phyloP scores from a whole-genome alignment of 163 green algal species.

The Chlorella variabilis region DNA sequence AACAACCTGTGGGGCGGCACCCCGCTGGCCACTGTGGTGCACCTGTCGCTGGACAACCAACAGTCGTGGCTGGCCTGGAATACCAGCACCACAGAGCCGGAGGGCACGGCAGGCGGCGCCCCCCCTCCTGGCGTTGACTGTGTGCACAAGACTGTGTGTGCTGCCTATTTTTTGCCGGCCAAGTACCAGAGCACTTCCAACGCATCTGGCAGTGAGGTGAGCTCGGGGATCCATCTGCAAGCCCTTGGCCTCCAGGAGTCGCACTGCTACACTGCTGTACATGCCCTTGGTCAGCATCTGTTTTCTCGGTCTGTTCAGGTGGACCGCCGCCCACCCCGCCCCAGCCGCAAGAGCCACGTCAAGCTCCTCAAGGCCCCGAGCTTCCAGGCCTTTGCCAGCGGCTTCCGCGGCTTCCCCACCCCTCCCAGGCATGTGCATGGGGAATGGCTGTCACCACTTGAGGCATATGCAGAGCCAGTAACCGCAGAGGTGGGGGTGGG shows the following conservation, averaged over 20 bases:
- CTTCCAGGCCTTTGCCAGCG: conserved; percentile 10
- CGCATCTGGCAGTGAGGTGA: neutral
- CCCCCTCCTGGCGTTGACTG: neutral
- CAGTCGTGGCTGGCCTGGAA: conserved; percentile 15
- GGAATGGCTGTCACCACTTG: too few species aligned
- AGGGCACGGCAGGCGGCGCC: too few species aligned
- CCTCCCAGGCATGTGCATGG: neutral
- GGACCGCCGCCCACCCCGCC: conserved; percentile 28
- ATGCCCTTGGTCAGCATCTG: too few species aligned
- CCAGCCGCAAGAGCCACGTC: neutral
- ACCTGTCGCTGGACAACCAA: neutral
- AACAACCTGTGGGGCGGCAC: conserved; percentile 19
- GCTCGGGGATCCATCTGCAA: too few species aligned
- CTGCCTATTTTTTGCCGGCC: conserved; percentile 18
- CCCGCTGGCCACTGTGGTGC: conserved; percentile 5
- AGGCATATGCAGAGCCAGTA: neutral
- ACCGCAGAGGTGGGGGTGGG: too few species aligned
- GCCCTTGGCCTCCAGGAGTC: neutral
- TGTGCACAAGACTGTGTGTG: conserved; percentile 6
- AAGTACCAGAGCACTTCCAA: neutral
- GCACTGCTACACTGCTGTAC: too few species aligned
- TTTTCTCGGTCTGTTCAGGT: conserved; percentile 2
- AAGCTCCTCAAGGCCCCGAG: neutral
- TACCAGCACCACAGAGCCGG: neutral
- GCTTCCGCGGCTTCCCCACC: conserved; percentile 27